Conservation (phyloP, 78 protist species). For the Anaeramoeba ignava region DNA sequence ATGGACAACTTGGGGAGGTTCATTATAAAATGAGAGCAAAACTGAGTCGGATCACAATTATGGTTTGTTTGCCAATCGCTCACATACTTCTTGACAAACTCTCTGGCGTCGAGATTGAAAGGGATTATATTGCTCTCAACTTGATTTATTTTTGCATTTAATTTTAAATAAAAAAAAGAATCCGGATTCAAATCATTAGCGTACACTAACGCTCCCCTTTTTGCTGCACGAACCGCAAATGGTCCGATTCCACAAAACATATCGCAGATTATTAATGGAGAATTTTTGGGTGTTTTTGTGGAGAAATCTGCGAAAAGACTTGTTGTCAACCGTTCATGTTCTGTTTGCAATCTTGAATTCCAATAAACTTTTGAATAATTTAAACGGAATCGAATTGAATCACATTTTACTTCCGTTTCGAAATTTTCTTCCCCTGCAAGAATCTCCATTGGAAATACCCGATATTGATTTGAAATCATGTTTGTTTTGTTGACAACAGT, state of each 20-base stretch:
- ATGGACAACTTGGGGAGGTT: slow-evolving; percentile 7
- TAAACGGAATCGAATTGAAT: slow-evolving; percentile 38
- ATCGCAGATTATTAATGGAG: slow-evolving; percentile 40
- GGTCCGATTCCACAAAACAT: slow-evolving; percentile 92
- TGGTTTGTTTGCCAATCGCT: neutral
- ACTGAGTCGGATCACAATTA: neutral
- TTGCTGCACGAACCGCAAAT: slow-evolving; percentile 81
- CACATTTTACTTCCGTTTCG: slow-evolving; percentile 32
- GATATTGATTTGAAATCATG: slow-evolving; percentile 56
- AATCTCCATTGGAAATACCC: slow-evolving; percentile 79
- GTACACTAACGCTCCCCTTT: slow-evolving; percentile 36
- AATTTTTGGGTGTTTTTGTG: neutral
- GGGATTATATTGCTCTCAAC: slow-evolving; percentile 13
- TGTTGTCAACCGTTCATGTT: slow-evolving; percentile 71
- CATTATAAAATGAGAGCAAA: slow-evolving; percentile 3
- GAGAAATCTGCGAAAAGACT: neutral
- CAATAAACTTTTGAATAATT: slow-evolving; percentile 81
- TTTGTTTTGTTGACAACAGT: slow-evolving; percentile 83
- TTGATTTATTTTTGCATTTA: slow-evolving; percentile 47
- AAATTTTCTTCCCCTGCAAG: slow-evolving; percentile 64
- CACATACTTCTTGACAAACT: slow-evolving; percentile 12
- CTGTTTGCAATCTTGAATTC: slow-evolving; percentile 75
- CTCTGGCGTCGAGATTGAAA: slow-evolving; percentile 39
- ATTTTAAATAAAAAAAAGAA: slow-evolving; percentile 31
- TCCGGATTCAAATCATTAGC: slow-evolving; percentile 91